Conservation (phyloP, 805 yeast species). For the Zygosaccharomyces bisporus region DNA sequence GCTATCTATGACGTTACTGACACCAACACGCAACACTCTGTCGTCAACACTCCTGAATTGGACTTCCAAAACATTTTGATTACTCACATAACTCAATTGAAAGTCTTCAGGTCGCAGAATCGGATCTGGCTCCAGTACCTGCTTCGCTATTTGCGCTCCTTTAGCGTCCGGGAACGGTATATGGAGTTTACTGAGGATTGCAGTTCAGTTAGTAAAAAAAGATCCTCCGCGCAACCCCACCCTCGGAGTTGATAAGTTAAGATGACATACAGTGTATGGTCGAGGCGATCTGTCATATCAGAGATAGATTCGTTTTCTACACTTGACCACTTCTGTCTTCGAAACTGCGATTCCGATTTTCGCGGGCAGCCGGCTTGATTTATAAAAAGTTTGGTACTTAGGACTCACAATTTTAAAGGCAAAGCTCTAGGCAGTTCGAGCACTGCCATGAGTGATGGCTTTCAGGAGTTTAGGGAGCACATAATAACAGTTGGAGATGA, state of each 20-base stretch:
- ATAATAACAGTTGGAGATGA: conserved; percentile 5
- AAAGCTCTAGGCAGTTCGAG: background rate
- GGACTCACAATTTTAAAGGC: no score
- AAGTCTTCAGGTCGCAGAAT: conserved; percentile 70
- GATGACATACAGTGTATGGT: conserved; percentile 6
- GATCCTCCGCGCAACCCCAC: background rate
- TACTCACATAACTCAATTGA: conserved; percentile 41
- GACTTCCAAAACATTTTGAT: conserved; percentile 41
- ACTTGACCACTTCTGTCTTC: background rate
- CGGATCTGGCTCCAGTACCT: conserved; percentile 73
- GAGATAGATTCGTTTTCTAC: background rate
- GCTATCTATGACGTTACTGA: conserved; percentile 74
- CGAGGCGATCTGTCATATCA: conserved; percentile 2
- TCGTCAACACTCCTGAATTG: conserved; percentile 61
- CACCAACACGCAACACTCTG: conserved; percentile 77
- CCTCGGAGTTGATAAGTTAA: background rate
- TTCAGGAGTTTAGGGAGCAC: background rate
- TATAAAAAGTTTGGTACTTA: no score
- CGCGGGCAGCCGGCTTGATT: background rate
- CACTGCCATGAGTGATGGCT: background rate
- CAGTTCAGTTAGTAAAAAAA: conserved; percentile 12
- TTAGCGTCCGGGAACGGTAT: conserved; percentile 59
- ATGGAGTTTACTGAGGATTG: conserved; percentile 38
- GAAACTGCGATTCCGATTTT: background rate
- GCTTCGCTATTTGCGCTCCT: conserved; percentile 63